These are phyloP conservation scores for Bassia scoparia DNA, from an alignment of 148 eudicot species.

Conservation along the genomic window DNA sequence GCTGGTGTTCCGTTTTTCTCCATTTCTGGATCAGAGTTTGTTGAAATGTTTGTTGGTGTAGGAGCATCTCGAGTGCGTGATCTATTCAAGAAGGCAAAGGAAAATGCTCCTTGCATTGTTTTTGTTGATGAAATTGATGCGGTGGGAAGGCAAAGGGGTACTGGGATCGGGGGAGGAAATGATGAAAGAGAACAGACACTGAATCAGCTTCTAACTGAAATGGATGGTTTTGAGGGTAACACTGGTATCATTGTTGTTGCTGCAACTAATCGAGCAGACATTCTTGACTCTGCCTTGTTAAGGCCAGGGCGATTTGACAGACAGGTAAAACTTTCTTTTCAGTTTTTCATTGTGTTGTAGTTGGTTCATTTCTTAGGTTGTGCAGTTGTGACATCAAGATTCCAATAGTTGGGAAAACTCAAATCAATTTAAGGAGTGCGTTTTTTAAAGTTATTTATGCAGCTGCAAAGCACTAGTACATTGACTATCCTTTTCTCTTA, in stretches of 20 bases:
- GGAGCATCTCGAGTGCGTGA: conserved; percentile 98
- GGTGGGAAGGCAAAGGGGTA: conserved; percentile 96
- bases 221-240: conserved; percentile 99
- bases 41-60: conserved; percentile 99
- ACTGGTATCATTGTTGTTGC: conserved; percentile 95
- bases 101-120: conserved; percentile 97
- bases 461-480: not conserved
- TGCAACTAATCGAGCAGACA: conserved; percentile 95
- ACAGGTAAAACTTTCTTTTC: conserved; percentile 49
- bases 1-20: conserved; percentile 99
- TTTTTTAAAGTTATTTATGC: not conserved
- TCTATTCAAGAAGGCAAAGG: conserved; percentile 97
- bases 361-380: not conserved
- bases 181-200: conserved; percentile 98
- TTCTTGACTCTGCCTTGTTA: conserved; percentile 92
- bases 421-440: not conserved
- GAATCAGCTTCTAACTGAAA: conserved; percentile 95
- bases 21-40: conserved; percentile 95
- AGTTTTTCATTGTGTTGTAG: not conserved
- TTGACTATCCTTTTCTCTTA: not conserved
- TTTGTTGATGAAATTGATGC: conserved; percentile 99
- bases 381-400: not conserved
- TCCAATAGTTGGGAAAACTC: not conserved
- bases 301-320: conserved; percentile 98
- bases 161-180: conserved; percentile 97